Evolutionary conservation across 2,329 filamentous ascomycete genomes (phyloP).

Genomic region (Cryphonectria radicalis): DNA sequence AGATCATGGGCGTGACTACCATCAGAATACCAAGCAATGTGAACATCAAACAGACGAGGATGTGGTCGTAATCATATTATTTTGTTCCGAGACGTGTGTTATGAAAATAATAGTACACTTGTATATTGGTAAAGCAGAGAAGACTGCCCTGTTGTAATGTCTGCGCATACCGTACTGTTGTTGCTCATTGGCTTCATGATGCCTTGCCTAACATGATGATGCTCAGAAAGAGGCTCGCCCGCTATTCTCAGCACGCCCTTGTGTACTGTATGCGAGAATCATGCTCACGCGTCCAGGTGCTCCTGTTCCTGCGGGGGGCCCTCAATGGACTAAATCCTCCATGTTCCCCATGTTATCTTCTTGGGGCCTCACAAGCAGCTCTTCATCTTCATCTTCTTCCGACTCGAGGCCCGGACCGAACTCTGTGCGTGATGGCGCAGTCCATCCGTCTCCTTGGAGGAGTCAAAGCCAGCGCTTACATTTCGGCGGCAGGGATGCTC

Average conservation of each 20-base stretch:
- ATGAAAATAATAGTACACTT: background rate
- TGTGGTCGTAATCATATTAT: background rate
- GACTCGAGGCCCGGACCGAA: background rate
- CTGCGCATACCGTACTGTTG: background rate
- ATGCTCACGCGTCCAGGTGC: background rate
- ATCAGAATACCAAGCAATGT: background rate
- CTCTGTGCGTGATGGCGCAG: background rate
- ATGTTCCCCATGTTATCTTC: background rate
- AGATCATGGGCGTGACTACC: background rate
- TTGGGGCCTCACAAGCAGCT: background rate
- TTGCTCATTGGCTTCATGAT: background rate
- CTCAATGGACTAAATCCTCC: background rate
- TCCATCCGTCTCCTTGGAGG: background rate
- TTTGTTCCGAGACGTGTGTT: background rate
- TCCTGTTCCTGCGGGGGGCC: background rate
- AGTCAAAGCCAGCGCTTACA: background rate
- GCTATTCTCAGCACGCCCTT: background rate
- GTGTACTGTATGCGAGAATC: background rate
- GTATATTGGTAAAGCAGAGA: background rate
- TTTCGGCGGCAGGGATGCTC: background rate
- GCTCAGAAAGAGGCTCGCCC: background rate
- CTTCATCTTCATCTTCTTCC: background rate
- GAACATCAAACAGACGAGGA: background rate
- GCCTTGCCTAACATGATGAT: background rate
- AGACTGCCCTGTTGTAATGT: background rate